Conservation (phyloP, 1,284 basidiomycete genomes). For the Gymnopus androsaceus region DNA sequence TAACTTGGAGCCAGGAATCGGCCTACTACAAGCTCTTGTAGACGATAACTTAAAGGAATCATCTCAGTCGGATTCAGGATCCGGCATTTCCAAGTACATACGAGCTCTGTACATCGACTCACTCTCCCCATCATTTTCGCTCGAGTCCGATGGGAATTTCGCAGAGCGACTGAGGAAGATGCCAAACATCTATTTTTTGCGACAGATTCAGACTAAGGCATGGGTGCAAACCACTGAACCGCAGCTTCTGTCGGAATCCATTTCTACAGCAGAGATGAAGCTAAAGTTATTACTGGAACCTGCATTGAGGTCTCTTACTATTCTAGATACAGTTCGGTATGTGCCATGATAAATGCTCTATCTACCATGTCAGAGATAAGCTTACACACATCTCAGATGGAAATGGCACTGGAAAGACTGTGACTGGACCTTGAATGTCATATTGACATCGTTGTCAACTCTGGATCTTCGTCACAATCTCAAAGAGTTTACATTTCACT, state of each 20-base stretch:
- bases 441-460: not conserved
- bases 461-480: not conserved
- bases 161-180: not conserved
- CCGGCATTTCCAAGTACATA: not conserved
- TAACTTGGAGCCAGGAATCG: not conserved
- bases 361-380: not conserved
- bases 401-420: conserved; percentile 4
- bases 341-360: no score
- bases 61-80: not conserved
- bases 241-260: no score
- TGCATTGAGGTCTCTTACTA: not conserved
- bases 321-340: not conserved
- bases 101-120: conserved; percentile 6
- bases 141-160: conserved; percentile 1
- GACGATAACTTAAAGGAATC: no score
- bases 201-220: not conserved
- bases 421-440: not conserved
- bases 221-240: conserved; percentile 1
- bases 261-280: not conserved
- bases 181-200: not conserved
- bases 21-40: not conserved
- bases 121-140: not conserved
- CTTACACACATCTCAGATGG: not conserved
- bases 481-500: conserved; percentile 3
- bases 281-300: not conserved